Base-by-base conservation (phyloP, 441 rosid species). In the Dalechampia spathulata region DNA sequence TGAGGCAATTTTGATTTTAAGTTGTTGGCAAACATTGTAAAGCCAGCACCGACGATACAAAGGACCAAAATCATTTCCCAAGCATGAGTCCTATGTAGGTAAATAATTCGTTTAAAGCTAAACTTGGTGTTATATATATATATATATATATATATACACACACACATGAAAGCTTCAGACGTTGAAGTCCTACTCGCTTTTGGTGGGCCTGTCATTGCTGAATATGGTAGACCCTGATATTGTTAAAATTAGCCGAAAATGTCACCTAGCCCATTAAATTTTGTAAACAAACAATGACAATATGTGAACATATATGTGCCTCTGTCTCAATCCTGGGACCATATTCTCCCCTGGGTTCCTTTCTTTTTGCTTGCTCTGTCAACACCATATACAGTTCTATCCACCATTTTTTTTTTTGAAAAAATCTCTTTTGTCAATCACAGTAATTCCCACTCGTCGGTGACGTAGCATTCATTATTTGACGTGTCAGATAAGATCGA, bases 1-100 rank as follows among this genome's bases (percentile, higher is more conserved):
- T 41, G 49, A 49, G 64, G 49, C 64, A 28, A 16, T 38, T 47
- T 59, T 58, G 34, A 48, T 58, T 22, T 49, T 16, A 25, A 36
- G 26, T 3, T 16, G 55, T n/a, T 30, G 40, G 27, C 43, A 52
- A 52, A 30, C 14, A 12, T 22, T 46, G 6, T 6, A 1, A 46
- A 15, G 2, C 13, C 52, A n/a, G 13, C 1, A 13, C 50, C 32
- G 8, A 0, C 5, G n/a, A n/a, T n/a, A n/a, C n/a, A n/a, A n/a
- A n/a, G n/a, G n/a, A n/a, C n/a, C n/a, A n/a, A n/a, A n/a, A n/a
- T n/a, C n/a, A n/a, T n/a, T n/a, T n/a, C n/a, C n/a, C n/a, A n/a
- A n/a, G n/a, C n/a, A n/a, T n/a, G n/a, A n/a, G n/a, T n/a, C n/a
- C n/a, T n/a, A n/a, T n/a, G n/a, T n/a, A n/a, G n/a, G n/a, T n/a